Evolutionary conservation across 495 filamentous ascomycete genomes (phyloP).

Genomic region (Hypomontagnella submonticulosa): DNA sequence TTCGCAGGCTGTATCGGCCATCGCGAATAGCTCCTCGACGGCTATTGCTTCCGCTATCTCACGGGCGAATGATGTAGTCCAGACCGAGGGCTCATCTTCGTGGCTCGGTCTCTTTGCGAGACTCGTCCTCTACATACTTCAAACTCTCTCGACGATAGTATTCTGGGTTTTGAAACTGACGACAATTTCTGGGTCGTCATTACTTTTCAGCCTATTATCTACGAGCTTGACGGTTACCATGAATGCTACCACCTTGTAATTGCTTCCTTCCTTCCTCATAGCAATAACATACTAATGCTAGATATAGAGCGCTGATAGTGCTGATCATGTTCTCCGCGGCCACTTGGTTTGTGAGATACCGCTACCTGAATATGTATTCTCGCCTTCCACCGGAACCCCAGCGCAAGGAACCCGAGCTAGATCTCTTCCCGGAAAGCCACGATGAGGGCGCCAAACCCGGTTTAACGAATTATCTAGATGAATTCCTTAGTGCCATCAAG

Average conservation of each 20-base stretch:
- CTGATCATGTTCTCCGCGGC: slow-evolving; percentile 79
- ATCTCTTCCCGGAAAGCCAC: slow-evolving; percentile 91
- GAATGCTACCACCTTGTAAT: slow-evolving; percentile 95
- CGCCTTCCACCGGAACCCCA: slow-evolving; percentile 93
- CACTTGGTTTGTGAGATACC: slow-evolving; percentile 93
- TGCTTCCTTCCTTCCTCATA: neutral
- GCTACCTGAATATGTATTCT: slow-evolving; percentile 94
- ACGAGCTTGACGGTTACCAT: slow-evolving; percentile 95
- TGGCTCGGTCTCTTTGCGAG: slow-evolving; percentile 62
- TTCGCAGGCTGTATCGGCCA: slow-evolving; percentile 40
- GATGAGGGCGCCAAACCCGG: slow-evolving; percentile 91
- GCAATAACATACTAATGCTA: slow-evolving; percentile 31
- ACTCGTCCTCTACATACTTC: slow-evolving; percentile 64
- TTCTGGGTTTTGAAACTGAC: slow-evolving; percentile 87
- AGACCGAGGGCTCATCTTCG: slow-evolving; percentile 51
- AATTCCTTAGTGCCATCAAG: slow-evolving; percentile 98
- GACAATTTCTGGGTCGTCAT: slow-evolving; percentile 88
- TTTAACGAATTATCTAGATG: slow-evolving; percentile 93
- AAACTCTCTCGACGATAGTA: slow-evolving; percentile 76
- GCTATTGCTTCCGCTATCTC: slow-evolving; percentile 48
- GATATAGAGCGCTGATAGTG: slow-evolving; percentile 76
- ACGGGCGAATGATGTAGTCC: slow-evolving; percentile 52
- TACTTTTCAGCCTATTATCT: slow-evolving; percentile 94
- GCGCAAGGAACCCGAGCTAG: slow-evolving; percentile 93
- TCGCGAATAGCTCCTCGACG: slow-evolving; percentile 39